Evolutionary conservation across 2,329 filamentous ascomycete genomes (phyloP), one percentile per base, ranked within the genome.

Genomic region (Sporothrix inflata): DNA sequence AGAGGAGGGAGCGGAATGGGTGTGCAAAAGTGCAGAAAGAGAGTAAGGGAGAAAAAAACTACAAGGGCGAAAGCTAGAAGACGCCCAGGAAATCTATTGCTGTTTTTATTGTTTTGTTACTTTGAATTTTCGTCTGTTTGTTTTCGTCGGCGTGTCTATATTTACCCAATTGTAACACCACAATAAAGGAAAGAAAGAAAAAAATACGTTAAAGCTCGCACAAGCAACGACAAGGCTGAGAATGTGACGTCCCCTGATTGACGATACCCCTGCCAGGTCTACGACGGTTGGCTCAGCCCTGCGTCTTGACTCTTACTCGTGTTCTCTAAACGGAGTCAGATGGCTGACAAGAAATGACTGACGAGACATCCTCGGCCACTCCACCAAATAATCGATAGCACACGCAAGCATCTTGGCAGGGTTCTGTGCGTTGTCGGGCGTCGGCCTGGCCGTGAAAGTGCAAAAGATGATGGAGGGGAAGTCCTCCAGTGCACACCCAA

Each of bases 21-120:
- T 16, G 3, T 16, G 12, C 8, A 61, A 40, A 66, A 16, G 16
- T 16, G 27, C 4, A 47, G 21, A 1, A 24, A 8, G 38, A 4
- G 1, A 9, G 19, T 8, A 21, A 34, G 21, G 21, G 30, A 16
- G 21, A 8, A 1, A 49, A 49, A 53, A 19, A 21, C 11, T n/a
- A 47, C 11, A 72, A 65, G 38, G 60, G 12, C 24, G 21, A 60
- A 53, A 40, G 66, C 30, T 3, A 27, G 27, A 55, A 38, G 66
- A 34, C n/a, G 21, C 14, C 55, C 21, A 16, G 65, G 42, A 27
- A 69, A 72, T 60, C 7, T 68, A n/a, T 68, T 72, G 21, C 11
- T 53, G 8, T 65, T 34, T 49, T 55, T 47, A 40, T 6, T 24
- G 34, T 24, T 34, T 67, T 47, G 27, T 12, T 38, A 51, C 14